A percentile compares a stretch with the other conserved stretches of the same genome.
These are phyloP conservation scores for Exophiala aquamarina DNA, from an alignment of 2,329 filamentous ascomycete species.

Conservation along the genomic window DNA sequence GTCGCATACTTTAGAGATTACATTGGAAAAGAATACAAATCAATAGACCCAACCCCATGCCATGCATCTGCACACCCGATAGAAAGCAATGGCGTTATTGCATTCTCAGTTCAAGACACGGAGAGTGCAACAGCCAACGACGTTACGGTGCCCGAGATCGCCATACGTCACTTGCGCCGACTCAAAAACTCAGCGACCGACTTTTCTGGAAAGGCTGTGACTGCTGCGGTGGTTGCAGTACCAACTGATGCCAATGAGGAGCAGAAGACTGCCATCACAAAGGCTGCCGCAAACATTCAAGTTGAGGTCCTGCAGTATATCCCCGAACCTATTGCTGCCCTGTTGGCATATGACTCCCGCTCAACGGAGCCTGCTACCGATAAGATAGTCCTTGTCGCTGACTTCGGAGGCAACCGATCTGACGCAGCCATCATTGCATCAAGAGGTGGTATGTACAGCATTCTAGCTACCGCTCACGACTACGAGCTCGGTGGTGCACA, in stretches of 20 bases:
- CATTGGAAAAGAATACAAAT: conserved; percentile 90
- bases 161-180: conserved; percentile 80
- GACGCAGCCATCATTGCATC: conserved; percentile 90
- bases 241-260: conserved; percentile 90
- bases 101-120: conserved; percentile 82
- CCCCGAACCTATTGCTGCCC: conserved; percentile 82
- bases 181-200: conserved; percentile 82
- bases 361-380: conserved; percentile 72
- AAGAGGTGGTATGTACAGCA: conserved; percentile 92
- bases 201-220: conserved; percentile 89
- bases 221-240: conserved; percentile 89
- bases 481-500: conserved; percentile 87
- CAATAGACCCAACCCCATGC: conserved; percentile 92
- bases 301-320: conserved; percentile 92
- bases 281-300: conserved; percentile 75
- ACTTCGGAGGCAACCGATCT: conserved; percentile 88
- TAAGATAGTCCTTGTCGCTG: conserved; percentile 88
- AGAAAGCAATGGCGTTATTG: conserved; percentile 68
- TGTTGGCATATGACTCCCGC: conserved; percentile 87
- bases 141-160: conserved; percentile 75
- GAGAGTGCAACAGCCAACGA: conserved; percentile 63
- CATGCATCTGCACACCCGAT: conserved; percentile 90
- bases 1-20: conserved; percentile 96
- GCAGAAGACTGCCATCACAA: conserved; percentile 77
- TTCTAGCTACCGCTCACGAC: conserved; percentile 90